These are phyloP conservation scores for Neohortaea acidophila DNA, from an alignment of 495 filamentous ascomycete species.

Conservation along the genomic window DNA sequence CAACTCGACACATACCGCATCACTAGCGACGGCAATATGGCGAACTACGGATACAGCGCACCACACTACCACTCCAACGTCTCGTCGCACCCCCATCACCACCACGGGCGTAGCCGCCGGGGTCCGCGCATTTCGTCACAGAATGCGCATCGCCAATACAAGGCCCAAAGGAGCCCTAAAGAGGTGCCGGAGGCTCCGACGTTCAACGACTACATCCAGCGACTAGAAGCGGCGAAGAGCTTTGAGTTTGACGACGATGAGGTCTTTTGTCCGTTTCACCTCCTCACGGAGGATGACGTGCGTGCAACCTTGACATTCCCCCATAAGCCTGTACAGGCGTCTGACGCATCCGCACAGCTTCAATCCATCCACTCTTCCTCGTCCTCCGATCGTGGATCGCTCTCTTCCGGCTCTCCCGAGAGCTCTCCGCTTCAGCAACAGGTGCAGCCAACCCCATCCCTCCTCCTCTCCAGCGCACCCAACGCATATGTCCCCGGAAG, in stretches of 20 bases:
- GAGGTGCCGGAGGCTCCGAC: constrained; percentile 68
- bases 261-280: constrained; percentile 76
- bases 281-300: constrained; percentile 94
- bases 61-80: constrained; percentile 18
- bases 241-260: constrained; percentile 97
- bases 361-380: constrained; percentile 74
- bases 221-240: constrained; percentile 81
- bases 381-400: constrained; percentile 77
- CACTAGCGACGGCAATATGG: constrained; percentile 35
- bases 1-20: not conserved
- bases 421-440: constrained; percentile 75
- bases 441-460: constrained; percentile 59
- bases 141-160: constrained; percentile 49
- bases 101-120: constrained; percentile 74
- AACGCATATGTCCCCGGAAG: constrained; percentile 48
- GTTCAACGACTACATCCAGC: constrained; percentile 58
- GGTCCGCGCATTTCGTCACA: constrained; percentile 69
- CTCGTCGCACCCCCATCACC: constrained; percentile 50
- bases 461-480: constrained; percentile 53
- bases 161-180: constrained; percentile 79
- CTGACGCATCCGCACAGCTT: constrained; percentile 37
- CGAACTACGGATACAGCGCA: constrained; percentile 49
- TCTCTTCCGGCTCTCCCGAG: constrained; percentile 87
- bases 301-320: constrained; percentile 30
- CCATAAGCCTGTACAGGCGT: constrained; percentile 3